These are phyloP conservation scores for Colletotrichum lindemuthianum DNA, from an alignment of 2,329 filamentous ascomycete species.

Conservation along the genomic window DNA sequence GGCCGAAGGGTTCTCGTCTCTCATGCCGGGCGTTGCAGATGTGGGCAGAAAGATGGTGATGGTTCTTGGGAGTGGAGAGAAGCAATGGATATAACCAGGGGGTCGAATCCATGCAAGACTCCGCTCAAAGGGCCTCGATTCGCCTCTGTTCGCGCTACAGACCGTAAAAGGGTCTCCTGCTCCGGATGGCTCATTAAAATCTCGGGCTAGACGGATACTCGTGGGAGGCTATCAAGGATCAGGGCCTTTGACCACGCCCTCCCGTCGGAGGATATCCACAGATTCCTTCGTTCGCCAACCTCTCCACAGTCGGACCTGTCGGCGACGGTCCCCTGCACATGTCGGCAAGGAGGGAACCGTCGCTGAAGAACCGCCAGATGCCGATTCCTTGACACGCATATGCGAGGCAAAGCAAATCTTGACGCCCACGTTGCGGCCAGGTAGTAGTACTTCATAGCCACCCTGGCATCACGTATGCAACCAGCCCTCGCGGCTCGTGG, in stretches of 20 bases:
- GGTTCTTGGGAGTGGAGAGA: slow-evolving; percentile 14
- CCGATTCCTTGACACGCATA: neutral
- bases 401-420: slow-evolving; percentile 7
- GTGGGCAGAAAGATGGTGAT: slow-evolving; percentile 18
- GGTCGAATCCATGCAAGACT: slow-evolving; percentile 10
- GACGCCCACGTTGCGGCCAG: slow-evolving; percentile 14
- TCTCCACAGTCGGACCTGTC: slow-evolving; percentile 6
- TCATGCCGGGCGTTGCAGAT: neutral
- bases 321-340: slow-evolving; percentile 1
- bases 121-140: slow-evolving; percentile 7
- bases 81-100: slow-evolving; percentile 1
- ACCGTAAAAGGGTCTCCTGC: slow-evolving; percentile 9
- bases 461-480: neutral
- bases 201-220: neutral
- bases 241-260: neutral
- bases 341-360: neutral
- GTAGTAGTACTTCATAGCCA: neutral
- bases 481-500: neutral
- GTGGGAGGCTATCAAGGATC: slow-evolving; percentile 1
- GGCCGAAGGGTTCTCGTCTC: slow-evolving; percentile 7
- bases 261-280: slow-evolving; percentile 3
- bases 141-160: slow-evolving; percentile 2
- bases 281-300: neutral
- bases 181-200: slow-evolving; percentile 10
- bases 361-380: slow-evolving; percentile 20